A percentile compares a stretch with the other conserved stretches of the same genome.
Conservation (phyloP, 1,284 basidiomycete genomes). For the Fomitopsis pinicola region DNA sequence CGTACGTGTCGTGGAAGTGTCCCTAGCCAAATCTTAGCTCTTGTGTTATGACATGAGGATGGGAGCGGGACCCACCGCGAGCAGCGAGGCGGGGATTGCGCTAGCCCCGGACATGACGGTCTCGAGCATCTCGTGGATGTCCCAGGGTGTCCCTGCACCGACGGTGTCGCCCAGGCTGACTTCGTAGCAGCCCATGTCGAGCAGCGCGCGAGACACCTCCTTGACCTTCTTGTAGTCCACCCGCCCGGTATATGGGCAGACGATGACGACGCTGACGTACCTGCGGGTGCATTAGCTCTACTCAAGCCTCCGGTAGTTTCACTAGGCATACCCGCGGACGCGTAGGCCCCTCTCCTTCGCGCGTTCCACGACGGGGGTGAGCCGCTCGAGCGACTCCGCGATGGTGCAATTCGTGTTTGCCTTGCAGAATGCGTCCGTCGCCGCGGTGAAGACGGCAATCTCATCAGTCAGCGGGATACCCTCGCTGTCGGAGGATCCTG, state of each 20-base stretch:
- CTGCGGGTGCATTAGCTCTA: constrained; percentile 33
- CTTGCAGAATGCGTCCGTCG: constrained; percentile 81
- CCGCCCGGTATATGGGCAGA: constrained; percentile 82
- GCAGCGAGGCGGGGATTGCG: constrained; percentile 49
- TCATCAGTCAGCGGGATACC: constrained; percentile 62
- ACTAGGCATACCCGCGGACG: constrained; percentile 46
- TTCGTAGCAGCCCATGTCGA: constrained; percentile 94
- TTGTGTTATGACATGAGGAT: too few species aligned
- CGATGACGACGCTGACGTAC: constrained; percentile 83
- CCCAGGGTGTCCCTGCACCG: constrained; percentile 77
- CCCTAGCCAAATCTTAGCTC: constrained; percentile 13
- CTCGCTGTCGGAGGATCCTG: constrained; percentile 13
- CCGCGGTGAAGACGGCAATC: constrained; percentile 87
- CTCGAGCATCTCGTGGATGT: constrained; percentile 65
- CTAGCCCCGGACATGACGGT: constrained; percentile 51
- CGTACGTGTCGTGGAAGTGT: constrained; percentile 83
- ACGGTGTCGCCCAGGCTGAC: constrained; percentile 92
- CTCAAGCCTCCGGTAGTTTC: background rate
- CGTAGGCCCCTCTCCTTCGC: constrained; percentile 63
- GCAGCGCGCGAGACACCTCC: constrained; percentile 65
- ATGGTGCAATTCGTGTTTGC: constrained; percentile 85
- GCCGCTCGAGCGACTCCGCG: constrained; percentile 64
- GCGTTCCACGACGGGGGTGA: constrained; percentile 58
- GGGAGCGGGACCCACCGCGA: constrained; percentile 65
- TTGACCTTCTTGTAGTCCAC: constrained; percentile 69